Evolutionary conservation across 305 asterid species (phyloP).

Genomic region (Rubia peregrina): DNA sequence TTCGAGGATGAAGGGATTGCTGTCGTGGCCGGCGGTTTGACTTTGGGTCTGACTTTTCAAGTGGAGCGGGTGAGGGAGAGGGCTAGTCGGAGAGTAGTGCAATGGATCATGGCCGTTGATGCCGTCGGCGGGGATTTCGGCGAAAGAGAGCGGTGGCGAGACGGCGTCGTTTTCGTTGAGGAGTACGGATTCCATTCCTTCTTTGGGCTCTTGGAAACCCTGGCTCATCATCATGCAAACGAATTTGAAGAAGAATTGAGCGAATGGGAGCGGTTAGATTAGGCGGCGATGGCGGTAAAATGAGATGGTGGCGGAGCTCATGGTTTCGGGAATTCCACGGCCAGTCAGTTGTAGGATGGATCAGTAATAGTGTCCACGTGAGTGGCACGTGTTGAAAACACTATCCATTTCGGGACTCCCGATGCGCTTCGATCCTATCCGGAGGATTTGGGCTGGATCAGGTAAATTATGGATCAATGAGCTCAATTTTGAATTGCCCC

Average conservation of each 20-base stretch:
- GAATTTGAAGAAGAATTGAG: not conserved
- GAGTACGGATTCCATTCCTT: conserved; percentile 53
- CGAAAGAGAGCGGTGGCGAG: conserved; percentile 31
- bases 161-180: conserved; percentile 36
- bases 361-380: conserved; percentile 20
- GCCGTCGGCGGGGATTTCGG: conserved; percentile 26
- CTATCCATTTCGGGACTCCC: not conserved
- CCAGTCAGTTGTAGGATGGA: conserved; percentile 7
- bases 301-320: conserved; percentile 2
- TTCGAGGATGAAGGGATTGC: conserved; percentile 60
- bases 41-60: conserved; percentile 32
- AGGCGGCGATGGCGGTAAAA: not conserved
- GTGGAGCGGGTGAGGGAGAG: conserved; percentile 30
- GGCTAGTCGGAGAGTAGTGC: conserved; percentile 37
- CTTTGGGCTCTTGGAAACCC: conserved; percentile 51
- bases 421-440: not conserved
- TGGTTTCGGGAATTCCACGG: conserved; percentile 24
- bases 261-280: not conserved
- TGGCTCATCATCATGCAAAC: conserved; percentile 57
- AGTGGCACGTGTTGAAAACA: conserved; percentile 16
- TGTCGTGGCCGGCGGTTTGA: conserved; percentile 41
- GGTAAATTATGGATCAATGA: no score
- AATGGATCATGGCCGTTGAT: conserved; percentile 11
- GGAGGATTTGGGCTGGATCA: not conserved
- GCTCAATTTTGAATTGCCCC: no score